Percentiles rank a stretch among this genome's conserved stretches.
Conservation (phyloP, 2,329 filamentous ascomycete genomes). For the Scleromitrula shiraiana region DNA sequence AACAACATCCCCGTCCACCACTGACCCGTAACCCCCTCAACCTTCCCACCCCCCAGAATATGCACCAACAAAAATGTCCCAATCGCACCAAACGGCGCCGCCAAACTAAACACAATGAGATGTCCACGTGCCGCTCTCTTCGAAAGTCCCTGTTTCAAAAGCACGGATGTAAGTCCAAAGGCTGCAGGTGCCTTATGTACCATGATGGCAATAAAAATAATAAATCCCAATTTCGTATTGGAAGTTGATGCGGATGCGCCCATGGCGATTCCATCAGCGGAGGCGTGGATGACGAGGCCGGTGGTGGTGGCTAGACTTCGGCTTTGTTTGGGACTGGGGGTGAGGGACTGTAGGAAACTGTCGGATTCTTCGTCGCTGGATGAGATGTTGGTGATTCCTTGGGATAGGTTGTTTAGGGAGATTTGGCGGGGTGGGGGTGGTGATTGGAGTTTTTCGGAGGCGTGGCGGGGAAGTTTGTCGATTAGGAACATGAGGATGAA, state of each 20-base stretch:
- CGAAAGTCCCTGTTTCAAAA: conserved; percentile 84
- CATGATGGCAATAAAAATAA: conserved; percentile 96
- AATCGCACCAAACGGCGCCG: conserved; percentile 79
- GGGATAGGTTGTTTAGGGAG: conserved; percentile 72
- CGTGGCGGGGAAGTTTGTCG: conserved; percentile 73
- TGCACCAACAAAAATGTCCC: conserved; percentile 75
- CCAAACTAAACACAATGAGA: conserved; percentile 82
- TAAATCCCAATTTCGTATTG: conserved; percentile 70
- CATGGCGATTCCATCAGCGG: conserved; percentile 90
- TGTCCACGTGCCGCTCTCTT: conserved; percentile 80
- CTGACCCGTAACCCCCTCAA: conserved; percentile 44
- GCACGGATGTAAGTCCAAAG: conserved; percentile 83
- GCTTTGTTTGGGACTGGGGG: conserved; percentile 49
- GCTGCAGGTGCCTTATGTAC: conserved; percentile 94
- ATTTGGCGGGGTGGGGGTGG: conserved; percentile 72
- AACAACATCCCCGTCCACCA: conserved; percentile 92
- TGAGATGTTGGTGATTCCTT: conserved; percentile 34
- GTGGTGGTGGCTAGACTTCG: conserved; percentile 75
- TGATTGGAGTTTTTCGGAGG: conserved; percentile 54
- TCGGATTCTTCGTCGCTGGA: conserved; percentile 45
- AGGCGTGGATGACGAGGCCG: conserved; percentile 91
- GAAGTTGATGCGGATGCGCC: conserved; percentile 76
- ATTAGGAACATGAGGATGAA: conserved; percentile 97
- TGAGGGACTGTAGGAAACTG: conserved; percentile 50
- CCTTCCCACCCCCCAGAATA: conserved; percentile 57